Base-by-base conservation (phyloP, 1,139 yeast species). In the Diutina mesorugosa region DNA sequence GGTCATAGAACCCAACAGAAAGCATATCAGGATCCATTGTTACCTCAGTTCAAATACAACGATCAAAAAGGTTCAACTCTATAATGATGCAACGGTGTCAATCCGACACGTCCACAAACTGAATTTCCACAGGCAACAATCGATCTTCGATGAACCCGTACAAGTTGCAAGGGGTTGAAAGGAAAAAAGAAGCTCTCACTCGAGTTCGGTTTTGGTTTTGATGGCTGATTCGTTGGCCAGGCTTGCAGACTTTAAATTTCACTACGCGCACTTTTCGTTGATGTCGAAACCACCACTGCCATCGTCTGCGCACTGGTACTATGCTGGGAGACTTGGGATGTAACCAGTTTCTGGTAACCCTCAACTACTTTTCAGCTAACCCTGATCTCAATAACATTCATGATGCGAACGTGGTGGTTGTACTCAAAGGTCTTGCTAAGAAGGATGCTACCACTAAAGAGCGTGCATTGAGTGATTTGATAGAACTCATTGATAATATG, bases 371-470 rank as follows among this genome's bases (percentile, higher is more conserved):
- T 62, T 83, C 90, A 3, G 95, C 90, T 1, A 69, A 85, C 14
- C 96, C 96, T 0, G 95, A 89, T 62, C 80, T 84, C 1, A 74
- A 77, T 46, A 64, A 69, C n/a, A 67, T 91, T n/a, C 61, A 70
- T 2, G 78, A 83, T 57, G 76, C 91, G n/a, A 78, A 79, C 30
- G 65, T 87, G 57, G 79, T 79, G 47, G 75, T 91, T 21, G 73
- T 84, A 12, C 87, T 90, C 73, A 90, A 88, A 66, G 81, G 87
- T 16, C 69, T 91, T 53, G 66, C 85, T 65, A 91, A 90, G 67
- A 82, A 87, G 65, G 96, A 90, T 64, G 78, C 87, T 14, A 84
- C 83, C 28, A 93, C 99, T 0, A 87, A 85, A 65, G 96, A 90
- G 63, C 87, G 85, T 65, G 90, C 95, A 0, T 71, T 90, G 45